Evolutionary conservation across 371 early-diverging fungal genomes (phyloP), one percentile per base, ranked within the genome.

Genomic region (Batkoa obscura): DNA sequence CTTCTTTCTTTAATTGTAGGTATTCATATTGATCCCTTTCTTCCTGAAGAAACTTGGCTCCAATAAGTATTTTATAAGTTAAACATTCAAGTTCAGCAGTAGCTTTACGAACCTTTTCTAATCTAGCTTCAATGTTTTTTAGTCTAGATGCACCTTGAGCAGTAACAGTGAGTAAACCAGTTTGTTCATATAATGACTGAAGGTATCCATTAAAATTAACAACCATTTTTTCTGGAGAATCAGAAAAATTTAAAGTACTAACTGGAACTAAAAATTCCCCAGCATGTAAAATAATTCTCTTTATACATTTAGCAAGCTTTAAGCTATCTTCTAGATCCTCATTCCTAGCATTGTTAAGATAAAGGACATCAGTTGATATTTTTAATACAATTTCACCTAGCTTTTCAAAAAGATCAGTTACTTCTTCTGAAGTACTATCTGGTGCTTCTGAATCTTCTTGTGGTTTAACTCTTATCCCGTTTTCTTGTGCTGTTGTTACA

Each of bases 401-500:
- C 36, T 17, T n/a, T 12, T 47, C 10, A 37, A 37, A 10, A 12
- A 5, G 37, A 49, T 53, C 53, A 2, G 8, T 6, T 36, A 10
- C 53, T 13, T 43, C 53, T 43, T 53, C 53, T 3, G 3, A 10
- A n/a, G n/a, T n/a, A n/a, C 3, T 38, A 10, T 30, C 39, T 23
- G 31, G 17, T n/a, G 31, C 32, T 43, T 59, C 37, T 6, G 15
- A 4, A 2, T 75, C 74, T 35, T 73, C 75, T 32, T 65, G 69
- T 17, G 73, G 70, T 41, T 71, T 71, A 23, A 80, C 63, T 8
- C 64, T 67, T 10, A 93, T 71, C 4, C 76, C 77, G 13, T 70
- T 66, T 6, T 79, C 80, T 59, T 86, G 82, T 0, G 89, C 88
- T 9, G 75, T 75, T 2, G 66, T 69, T 30, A 87, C 78, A 64